Base-by-base conservation (phyloP, 2,329 filamentous ascomycete species). In the Nigrospora osmanthi region DNA sequence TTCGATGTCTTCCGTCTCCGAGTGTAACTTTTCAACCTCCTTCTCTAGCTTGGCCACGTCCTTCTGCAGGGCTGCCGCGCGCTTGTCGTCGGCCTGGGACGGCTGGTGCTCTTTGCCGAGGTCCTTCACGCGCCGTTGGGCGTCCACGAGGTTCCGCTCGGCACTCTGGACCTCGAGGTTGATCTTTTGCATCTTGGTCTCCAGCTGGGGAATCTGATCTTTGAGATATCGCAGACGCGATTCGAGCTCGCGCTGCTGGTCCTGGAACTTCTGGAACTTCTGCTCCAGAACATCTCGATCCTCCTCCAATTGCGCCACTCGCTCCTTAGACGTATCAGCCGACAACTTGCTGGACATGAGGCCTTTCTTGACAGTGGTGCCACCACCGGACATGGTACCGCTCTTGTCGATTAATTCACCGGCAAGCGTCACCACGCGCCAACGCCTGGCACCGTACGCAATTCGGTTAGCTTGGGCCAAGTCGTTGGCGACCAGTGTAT, bases 301-400 rank as follows among this genome's bases (percentile, higher is more conserved):
- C 38, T 78, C 72, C 62, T 98, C 93, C 13, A 96, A 78, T 66
- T 93, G 90, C 41, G 78, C 63, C 4, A 98, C 91, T 58, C 95
- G 87, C 53, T 97, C 91, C 63, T 89, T 90, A 42, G 82, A 86
- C 14, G 85, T 86, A 47, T 95, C 89, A 1, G 87, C 79, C n/a
- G 87, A 83, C 38, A 95, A 81, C 66, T 95, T 97, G 11, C 90
- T 95, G 0, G 91, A 97, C 94, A 98, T 98, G 46, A 89, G 81
- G 1, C 94, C 94, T 59, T 84, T 89, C 56, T 91, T 90, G 46
- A 93, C 87, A 14, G 87, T 87, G 38, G 81, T 91, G 46, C 93
- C 93, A 73, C 93, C 93, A 72, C 93, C 93, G 47, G 88, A 95
- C 93, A 98, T 97, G 33, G 93, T 97, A 73, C 93, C 93, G 1